A percentile compares a stretch with the other conserved stretches of the same genome.
phyloP scores from a whole-genome alignment of 805 yeast genomes.

The Brettanomyces bruxellensis region DNA sequence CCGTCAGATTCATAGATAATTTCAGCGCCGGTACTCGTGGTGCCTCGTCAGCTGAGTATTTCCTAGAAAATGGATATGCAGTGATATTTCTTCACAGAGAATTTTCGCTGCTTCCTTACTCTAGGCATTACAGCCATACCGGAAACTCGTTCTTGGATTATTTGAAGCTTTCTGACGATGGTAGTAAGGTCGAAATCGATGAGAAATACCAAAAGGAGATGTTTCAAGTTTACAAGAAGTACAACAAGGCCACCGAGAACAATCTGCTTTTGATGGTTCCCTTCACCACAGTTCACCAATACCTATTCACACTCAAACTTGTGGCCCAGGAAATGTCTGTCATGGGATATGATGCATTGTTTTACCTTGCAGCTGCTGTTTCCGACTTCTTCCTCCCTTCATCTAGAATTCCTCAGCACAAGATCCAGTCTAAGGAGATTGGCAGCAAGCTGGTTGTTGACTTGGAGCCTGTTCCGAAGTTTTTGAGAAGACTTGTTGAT shows the following conservation, averaged over 20 bases:
- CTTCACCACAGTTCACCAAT: conserved; percentile 92
- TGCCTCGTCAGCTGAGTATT: conserved; percentile 90
- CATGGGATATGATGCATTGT: conserved; percentile 51
- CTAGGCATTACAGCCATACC: conserved; percentile 82
- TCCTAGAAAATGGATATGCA: conserved; percentile 77
- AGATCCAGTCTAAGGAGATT: conserved; percentile 71
- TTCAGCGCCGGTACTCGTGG: conserved; percentile 98
- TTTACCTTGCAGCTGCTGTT: conserved; percentile 95
- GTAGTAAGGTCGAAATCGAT: conserved; percentile 47
- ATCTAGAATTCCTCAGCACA: conserved; percentile 82
- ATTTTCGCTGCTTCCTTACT: conserved; percentile 83
- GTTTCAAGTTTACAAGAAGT: conserved; percentile 50
- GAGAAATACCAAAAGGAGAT: conserved; percentile 52
- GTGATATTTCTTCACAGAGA: conserved; percentile 91
- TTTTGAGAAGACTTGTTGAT: conserved; percentile 77
- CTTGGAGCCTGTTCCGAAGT: conserved; percentile 94
- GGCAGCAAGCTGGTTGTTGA: conserved; percentile 75
- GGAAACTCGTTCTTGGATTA: conserved; percentile 82
- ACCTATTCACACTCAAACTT: conserved; percentile 70
- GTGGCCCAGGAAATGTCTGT: conserved; percentile 52
- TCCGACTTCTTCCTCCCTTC: conserved; percentile 91
- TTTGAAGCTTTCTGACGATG: conserved; percentile 42
- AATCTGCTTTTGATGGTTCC: conserved; percentile 63
- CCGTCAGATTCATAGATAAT: conserved; percentile 93
- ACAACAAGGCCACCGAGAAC: conserved; percentile 38